Evolutionary conservation across 495 filamentous ascomycete species (phyloP).

Genomic region (Pseudevernia furfuracea): DNA sequence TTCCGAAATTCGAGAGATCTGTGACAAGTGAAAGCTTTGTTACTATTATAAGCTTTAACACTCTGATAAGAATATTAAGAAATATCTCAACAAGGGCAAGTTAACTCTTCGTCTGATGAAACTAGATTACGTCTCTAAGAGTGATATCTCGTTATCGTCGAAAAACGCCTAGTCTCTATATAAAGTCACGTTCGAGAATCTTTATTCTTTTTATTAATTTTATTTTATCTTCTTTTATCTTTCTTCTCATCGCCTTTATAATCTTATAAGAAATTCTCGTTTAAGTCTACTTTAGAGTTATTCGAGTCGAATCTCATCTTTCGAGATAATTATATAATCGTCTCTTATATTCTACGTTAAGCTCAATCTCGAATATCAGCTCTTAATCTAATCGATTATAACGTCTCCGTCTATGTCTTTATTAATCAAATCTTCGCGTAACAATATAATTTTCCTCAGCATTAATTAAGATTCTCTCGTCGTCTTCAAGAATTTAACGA

Average conservation of each 20-base stretch:
- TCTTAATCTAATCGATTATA: not conserved
- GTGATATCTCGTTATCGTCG: not conserved
- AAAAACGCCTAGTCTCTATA: not conserved
- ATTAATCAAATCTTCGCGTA: not conserved
- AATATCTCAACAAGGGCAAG: too few relatives aligned
- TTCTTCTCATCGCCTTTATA: not conserved
- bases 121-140: not conserved
- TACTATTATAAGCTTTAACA: too few relatives aligned
- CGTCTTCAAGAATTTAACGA: not conserved
- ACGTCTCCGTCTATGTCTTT: not conserved
- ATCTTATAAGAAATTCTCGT: not conserved
- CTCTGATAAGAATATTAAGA: too few relatives aligned
- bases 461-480: not conserved
- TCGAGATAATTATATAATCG: not conserved
- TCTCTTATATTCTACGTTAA: not conserved
- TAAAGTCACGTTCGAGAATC: not conserved
- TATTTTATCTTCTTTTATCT: not conserved
- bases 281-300: not conserved
- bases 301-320: not conserved
- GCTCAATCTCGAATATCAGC: not conserved
- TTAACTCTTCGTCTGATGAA: too few relatives aligned
- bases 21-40: too few relatives aligned
- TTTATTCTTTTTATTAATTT: not conserved
- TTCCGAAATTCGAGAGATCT: too few relatives aligned
- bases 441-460: not conserved